Conservation (phyloP, 2,329 filamentous ascomycete species). For the Pyrenochaeta sp. region DNA sequence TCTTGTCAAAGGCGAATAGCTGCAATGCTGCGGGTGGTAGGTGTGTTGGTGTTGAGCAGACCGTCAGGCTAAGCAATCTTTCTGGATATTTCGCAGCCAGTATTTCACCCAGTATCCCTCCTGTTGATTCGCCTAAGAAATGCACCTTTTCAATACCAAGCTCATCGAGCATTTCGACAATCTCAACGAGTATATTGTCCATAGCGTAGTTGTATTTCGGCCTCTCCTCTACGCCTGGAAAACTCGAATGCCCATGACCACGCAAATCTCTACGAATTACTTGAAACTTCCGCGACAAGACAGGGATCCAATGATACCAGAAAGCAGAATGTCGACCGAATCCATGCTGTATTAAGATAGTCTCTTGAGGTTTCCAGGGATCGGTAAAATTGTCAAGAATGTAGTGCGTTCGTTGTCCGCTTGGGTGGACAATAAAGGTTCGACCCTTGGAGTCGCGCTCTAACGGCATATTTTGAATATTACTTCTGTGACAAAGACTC, state of each 20-base stretch:
- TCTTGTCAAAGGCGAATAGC: conserved; percentile 40
- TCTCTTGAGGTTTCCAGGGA: conserved; percentile 44
- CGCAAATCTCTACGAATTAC: conserved; percentile 47
- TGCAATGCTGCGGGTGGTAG: conserved; percentile 35
- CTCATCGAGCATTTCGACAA: conserved; percentile 47
- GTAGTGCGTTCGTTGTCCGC: conserved; percentile 44
- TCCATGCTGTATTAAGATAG: conserved; percentile 50
- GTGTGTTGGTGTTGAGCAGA: conserved; percentile 44
- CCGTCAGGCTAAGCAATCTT: conserved; percentile 38
- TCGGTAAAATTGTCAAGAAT: conserved; percentile 37
- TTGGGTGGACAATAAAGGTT: conserved; percentile 40
- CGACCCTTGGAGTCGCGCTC: conserved; percentile 27
- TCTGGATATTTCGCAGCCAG: conserved; percentile 44
- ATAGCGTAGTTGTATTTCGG: conserved; percentile 28
- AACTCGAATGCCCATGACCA: conserved; percentile 45
- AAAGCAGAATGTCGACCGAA: conserved; percentile 46
- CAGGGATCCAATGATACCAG: conserved; percentile 50
- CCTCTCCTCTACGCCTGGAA: conserved; percentile 15
- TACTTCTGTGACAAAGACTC: background rate
- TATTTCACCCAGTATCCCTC: conserved; percentile 45
- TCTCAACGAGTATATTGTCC: conserved; percentile 42
- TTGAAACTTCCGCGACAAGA: conserved; percentile 38
- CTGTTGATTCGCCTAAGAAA: conserved; percentile 47
- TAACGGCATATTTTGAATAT: conserved; percentile 22
- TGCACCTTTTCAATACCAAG: conserved; percentile 41